These are phyloP conservation scores for Hyphopichia buzzinii DNA, from an alignment of 1,139 yeast genomes.

Conservation along the genomic window DNA sequence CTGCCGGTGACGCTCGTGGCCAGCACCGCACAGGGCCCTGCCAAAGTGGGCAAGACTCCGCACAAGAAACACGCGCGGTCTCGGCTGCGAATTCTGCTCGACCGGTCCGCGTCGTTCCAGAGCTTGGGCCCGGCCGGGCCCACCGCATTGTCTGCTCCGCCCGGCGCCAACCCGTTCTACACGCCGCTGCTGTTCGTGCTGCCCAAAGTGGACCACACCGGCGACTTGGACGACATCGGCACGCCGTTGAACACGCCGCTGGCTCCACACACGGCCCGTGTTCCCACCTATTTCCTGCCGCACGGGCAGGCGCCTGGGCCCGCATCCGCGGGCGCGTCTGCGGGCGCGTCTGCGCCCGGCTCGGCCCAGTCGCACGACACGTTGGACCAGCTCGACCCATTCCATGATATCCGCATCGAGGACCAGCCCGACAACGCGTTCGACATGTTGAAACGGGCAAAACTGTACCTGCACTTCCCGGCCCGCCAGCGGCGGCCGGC, in stretches of 20 bases:
- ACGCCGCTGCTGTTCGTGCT: slow-evolving; percentile 43
- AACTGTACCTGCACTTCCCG: slow-evolving; percentile 23
- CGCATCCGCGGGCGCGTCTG: slow-evolving; percentile 7
- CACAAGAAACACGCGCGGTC: neutral
- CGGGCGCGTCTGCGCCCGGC: neutral
- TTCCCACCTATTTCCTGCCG: neutral
- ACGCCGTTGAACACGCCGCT: slow-evolving; percentile 35
- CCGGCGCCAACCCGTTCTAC: slow-evolving; percentile 41
- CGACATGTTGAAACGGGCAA: slow-evolving; percentile 40
- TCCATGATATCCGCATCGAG: slow-evolving; percentile 18
- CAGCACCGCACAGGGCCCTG: no score
- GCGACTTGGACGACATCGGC: slow-evolving; percentile 28
- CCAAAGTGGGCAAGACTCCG: neutral
- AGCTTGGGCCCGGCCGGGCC: neutral
- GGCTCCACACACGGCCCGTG: neutral
- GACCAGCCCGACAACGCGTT: slow-evolving; percentile 48
- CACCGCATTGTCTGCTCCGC: slow-evolving; percentile 10
- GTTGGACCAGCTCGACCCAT: slow-evolving; percentile 1
- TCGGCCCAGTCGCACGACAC: slow-evolving; percentile 5
- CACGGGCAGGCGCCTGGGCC: slow-evolving; percentile 6
- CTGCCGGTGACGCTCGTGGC: neutral
- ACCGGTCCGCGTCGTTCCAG: neutral
- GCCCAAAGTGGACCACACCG: slow-evolving; percentile 32
- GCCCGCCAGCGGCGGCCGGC: neutral
- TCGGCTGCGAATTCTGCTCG: neutral